These are phyloP conservation scores for Aspergillus aculeatus DNA, from an alignment of 2,329 filamentous ascomycete species.

Conservation along the genomic window DNA sequence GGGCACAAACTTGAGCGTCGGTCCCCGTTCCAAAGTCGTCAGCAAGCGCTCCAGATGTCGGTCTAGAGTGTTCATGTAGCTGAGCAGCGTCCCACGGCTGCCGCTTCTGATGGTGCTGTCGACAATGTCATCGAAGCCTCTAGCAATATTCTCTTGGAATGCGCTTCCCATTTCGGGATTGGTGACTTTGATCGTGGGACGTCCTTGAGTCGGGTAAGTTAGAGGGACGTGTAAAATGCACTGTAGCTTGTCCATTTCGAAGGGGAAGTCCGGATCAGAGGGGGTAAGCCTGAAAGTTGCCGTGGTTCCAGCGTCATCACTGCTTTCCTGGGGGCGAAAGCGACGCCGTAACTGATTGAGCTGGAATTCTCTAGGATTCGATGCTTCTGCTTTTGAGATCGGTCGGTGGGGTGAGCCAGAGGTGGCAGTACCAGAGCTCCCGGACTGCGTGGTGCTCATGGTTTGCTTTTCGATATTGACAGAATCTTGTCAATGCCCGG, in stretches of 20 bases:
- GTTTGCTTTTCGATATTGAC: no score
- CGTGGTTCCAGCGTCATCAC: slow-evolving; percentile 52
- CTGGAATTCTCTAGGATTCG: slow-evolving; percentile 72
- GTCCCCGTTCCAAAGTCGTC: slow-evolving; percentile 66
- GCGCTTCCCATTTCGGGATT: slow-evolving; percentile 71
- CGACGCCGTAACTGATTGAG: slow-evolving; percentile 69
- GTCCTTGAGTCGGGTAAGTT: slow-evolving; percentile 57
- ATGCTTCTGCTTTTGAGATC: slow-evolving; percentile 61
- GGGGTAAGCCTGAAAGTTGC: slow-evolving; percentile 66
- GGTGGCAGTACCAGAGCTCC: slow-evolving; percentile 38
- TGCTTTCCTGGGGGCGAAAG: slow-evolving; percentile 54
- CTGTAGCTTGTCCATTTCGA: slow-evolving; percentile 67
- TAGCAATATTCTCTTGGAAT: slow-evolving; percentile 74
- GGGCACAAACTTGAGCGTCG: slow-evolving; percentile 68
- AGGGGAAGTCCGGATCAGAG: slow-evolving; percentile 81
- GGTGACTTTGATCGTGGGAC: slow-evolving; percentile 61
- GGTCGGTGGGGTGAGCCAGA: slow-evolving; percentile 57
- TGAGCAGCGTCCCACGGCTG: slow-evolving; percentile 56
- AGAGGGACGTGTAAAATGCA: slow-evolving; percentile 66
- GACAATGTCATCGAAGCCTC: slow-evolving; percentile 67
- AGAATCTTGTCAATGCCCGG: no score
- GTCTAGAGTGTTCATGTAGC: slow-evolving; percentile 68
- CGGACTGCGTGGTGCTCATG: slow-evolving; percentile 5
- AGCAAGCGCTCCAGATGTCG: slow-evolving; percentile 69
- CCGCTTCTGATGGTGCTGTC: slow-evolving; percentile 49